Base-by-base conservation (phyloP, 306 rosid genomes). In the Cucumis melo region DNA sequence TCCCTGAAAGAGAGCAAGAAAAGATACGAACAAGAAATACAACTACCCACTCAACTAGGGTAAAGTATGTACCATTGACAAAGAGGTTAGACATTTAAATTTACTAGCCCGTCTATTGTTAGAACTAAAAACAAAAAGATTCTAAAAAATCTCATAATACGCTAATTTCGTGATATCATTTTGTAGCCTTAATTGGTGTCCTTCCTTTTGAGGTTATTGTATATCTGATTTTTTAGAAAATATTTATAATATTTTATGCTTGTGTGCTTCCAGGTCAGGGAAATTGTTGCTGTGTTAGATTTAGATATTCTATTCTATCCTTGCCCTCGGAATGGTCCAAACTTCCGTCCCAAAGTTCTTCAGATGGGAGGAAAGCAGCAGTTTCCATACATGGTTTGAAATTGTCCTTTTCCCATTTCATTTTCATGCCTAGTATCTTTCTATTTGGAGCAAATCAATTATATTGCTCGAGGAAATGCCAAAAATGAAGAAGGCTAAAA, bases 221-320 rank as follows among this genome's bases (percentile, higher is more conserved):
- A 29, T 62, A 15, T 62, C 44, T 7, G 3, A 32, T 14, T 8
- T 14, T 61, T 27, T 23, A 1, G 1, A 55, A 7, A 15, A 19
- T 55, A 55, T 55, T 19, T 55, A 6, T 56, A 7, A 56, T 56
- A 3, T 20, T 56, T 29, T 53, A 1, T 2, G 3, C 57, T 53
- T 74, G 59, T 41, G 58, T 51, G 41, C 76, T 59, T 66, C 46
- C 87, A 95, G 99, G 99, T 95, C 81, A 87, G 99, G 83, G 99
- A 95, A 88, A 90, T 95, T 67, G 85, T 90, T 83, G 88, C 98
- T 53, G 80, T 95, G 55, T 87, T 95, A 91, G 99, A 95, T 83
- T 85, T 95, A 24, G 99, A 95, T 86, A 92, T 95, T 84, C 78
- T 95, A 66, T 92, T 77, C 84, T 95, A 95, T 88, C 99, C 99